A percentile compares a stretch with the other conserved stretches of the same genome.
These are phyloP conservation scores for Cytospora mali DNA, from an alignment of 2,329 filamentous ascomycete species.

Conservation along the genomic window DNA sequence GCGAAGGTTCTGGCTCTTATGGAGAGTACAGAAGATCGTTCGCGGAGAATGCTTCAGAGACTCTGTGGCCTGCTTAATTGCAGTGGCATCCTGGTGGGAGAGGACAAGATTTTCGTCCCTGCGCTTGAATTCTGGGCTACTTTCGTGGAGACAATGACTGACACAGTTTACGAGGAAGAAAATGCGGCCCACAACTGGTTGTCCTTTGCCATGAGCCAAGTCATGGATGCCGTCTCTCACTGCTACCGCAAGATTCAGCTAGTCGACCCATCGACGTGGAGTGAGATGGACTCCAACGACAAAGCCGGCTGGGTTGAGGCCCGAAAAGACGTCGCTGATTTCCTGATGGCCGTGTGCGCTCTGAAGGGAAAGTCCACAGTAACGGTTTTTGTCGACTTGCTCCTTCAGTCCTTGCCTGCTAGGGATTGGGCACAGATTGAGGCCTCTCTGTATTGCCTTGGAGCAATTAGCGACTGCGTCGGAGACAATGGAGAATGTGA, in stretches of 20 bases:
- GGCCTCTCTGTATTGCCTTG: constrained; percentile 64
- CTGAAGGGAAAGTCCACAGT: constrained; percentile 60
- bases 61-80: constrained; percentile 68
- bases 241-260: constrained; percentile 72
- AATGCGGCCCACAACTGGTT: constrained; percentile 57
- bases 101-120: constrained; percentile 74
- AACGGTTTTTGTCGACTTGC: constrained; percentile 58
- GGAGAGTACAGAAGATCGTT: constrained; percentile 52
- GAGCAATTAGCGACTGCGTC: constrained; percentile 67
- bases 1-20: constrained; percentile 64
- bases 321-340: constrained; percentile 76
- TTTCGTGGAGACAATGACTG: constrained; percentile 70
- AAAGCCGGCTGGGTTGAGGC: constrained; percentile 70
- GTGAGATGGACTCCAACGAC: constrained; percentile 71
- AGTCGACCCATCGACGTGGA: constrained; percentile 59
- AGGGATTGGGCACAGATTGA: constrained; percentile 63
- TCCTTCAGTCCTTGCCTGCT: constrained; percentile 51
- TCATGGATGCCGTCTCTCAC: constrained; percentile 66
- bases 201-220: constrained; percentile 56
- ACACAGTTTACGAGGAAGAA: constrained; percentile 56
- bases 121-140: constrained; percentile 81
- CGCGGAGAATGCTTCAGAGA: constrained; percentile 56
- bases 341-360: constrained; percentile 72
- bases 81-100: constrained; percentile 67
- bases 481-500: constrained; percentile 62